Evolutionary conservation across 164 flowering plant genomes (phyloP), one percentile per base, ranked within the genome.

Genomic region (Echeveria elegans): DNA sequence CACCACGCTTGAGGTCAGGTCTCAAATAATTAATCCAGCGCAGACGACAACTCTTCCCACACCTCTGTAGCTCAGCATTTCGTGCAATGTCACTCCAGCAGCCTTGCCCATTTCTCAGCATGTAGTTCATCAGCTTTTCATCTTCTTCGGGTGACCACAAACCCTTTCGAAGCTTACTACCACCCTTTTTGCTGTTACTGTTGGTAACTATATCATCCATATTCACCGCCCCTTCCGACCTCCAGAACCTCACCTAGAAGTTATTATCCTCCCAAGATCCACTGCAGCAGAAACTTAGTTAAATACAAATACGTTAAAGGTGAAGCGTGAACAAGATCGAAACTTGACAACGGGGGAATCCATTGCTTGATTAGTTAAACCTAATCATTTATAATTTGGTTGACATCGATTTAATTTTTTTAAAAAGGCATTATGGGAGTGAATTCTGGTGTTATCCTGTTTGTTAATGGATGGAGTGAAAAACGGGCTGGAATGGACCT

Each of bases 111-210:
- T 81, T 81, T 23, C 60, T 78, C 40, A 81, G 50, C 89, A 83
- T 85, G 70, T 85, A 85, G 37, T 56, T 77, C 78, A 85, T 83
- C 16, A 85, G 75, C 78, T 83, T 85, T 23, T 82, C 86, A 67
- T 85, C 89, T 65, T 85, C 89, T 48, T 85, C 87, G 0, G 89
- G 89, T 4, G 89, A 85, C 89, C 89, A 85, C 67, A 85, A 60
- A 6, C 89, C 89, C 68, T 85, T 85, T 24, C 87, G 70, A 11
- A 83, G 79, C 79, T 83, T 82, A 36, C 11, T 45, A 1, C 0
- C 65, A 43, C 34, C 2, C 40, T 28, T 6, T 50, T 50, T 50
- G 16, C 19, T 43, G 1, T 43, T 43, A 43, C 47, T 43, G 15
- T 43, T 43, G 47, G 18, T 43, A 43, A 15, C 47, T 43, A 43